Conservation (phyloP, 2,329 filamentous ascomycete genomes). For the Colletotrichum liriopes region DNA sequence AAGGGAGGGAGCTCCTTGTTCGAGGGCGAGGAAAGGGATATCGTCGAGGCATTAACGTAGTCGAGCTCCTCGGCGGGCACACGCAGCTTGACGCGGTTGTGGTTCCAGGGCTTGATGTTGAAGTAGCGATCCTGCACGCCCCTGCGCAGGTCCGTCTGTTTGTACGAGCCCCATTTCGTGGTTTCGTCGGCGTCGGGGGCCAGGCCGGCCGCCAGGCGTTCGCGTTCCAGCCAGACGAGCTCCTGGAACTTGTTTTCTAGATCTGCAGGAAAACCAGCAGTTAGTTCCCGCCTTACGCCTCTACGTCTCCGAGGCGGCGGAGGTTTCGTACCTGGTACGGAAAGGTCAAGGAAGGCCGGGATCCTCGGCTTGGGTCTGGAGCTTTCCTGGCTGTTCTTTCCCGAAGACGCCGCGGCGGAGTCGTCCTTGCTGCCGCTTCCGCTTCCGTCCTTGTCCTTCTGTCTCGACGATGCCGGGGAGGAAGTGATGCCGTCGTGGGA, state of each 20-base stretch:
- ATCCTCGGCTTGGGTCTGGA: constrained; percentile 48
- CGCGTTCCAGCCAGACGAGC: constrained; percentile 68
- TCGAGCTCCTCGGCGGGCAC: constrained; percentile 82
- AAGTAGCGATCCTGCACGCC: constrained; percentile 81
- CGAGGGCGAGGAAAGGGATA: constrained; percentile 66
- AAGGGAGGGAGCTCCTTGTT: constrained; percentile 58
- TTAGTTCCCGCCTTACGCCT: constrained; percentile 28
- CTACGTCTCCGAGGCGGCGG: constrained; percentile 19
- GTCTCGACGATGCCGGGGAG: constrained; percentile 40
- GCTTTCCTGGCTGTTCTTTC: constrained; percentile 22
- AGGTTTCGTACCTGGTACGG: constrained; percentile 53
- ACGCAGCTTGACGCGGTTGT: constrained; percentile 85
- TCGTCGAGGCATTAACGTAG: constrained; percentile 88
- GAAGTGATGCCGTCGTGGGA: constrained; percentile 54
- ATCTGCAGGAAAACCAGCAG: constrained; percentile 34
- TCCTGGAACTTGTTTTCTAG: constrained; percentile 63
- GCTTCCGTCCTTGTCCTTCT: constrained; percentile 19
- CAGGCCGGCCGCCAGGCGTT: constrained; percentile 59
- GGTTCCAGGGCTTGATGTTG: constrained; percentile 92
- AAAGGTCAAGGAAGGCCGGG: constrained; percentile 58
- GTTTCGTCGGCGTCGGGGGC: constrained; percentile 54
- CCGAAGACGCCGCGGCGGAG: constrained; percentile 18
- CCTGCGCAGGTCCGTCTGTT: constrained; percentile 53
- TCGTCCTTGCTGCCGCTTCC: constrained; percentile 35
- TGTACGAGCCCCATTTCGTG: constrained; percentile 53